Percentiles rank a stretch among this genome's conserved stretches.
Conservation (phyloP, 139 green algal genomes). For the Klebsormidium nitens region DNA sequence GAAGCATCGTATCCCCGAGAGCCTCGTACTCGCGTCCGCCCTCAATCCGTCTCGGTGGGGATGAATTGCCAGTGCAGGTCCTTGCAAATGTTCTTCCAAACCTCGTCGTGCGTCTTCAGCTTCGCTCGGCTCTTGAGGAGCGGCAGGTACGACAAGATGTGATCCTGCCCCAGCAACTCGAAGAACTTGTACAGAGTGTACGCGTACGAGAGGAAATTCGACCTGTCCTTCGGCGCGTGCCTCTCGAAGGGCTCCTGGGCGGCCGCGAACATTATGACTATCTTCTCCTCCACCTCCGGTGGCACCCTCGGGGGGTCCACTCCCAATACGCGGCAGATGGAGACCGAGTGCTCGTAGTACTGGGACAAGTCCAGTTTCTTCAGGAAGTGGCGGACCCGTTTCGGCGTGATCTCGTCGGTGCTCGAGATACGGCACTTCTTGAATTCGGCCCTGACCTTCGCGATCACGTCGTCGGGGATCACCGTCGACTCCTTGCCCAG, state of each 20-base stretch:
- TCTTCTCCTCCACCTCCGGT: slow-evolving; percentile 12
- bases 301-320: slow-evolving; percentile 3
- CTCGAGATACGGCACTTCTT: background rate
- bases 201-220: slow-evolving; percentile 35
- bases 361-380: slow-evolving; percentile 26
- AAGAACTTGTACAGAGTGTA: slow-evolving; percentile 27
- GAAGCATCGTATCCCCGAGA: no score
- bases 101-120: slow-evolving; percentile 10
- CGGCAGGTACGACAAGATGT: slow-evolving; percentile 16
- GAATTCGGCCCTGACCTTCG: background rate
- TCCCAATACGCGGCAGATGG: slow-evolving; percentile 17
- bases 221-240: background rate
- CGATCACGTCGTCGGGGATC: no score
- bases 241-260: slow-evolving; percentile 28
- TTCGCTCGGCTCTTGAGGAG: slow-evolving; percentile 29
- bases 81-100: slow-evolving; percentile 36
- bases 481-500: no score
- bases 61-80: slow-evolving; percentile 32
- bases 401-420: background rate
- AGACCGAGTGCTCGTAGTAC: slow-evolving; percentile 31
- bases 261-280: slow-evolving; percentile 22
- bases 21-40: no score
- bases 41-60: no score
- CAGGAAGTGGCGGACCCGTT: slow-evolving; percentile 8
- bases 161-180: slow-evolving; percentile 20